These are phyloP conservation scores for Agroathelia rolfsii DNA, from an alignment of 1,284 basidiomycete genomes.

Conservation along the genomic window DNA sequence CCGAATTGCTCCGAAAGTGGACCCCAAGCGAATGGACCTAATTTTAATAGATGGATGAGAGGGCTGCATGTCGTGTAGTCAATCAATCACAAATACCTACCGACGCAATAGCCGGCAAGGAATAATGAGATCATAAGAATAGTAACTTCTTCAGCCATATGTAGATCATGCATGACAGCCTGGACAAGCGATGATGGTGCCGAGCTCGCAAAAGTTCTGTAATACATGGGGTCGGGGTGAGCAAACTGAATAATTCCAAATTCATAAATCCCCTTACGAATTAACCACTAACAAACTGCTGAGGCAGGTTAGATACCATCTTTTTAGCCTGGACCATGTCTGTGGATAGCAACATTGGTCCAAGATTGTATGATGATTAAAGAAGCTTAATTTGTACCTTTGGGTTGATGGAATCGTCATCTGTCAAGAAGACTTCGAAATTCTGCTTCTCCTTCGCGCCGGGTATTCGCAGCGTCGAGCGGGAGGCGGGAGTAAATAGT, in stretches of 20 bases:
- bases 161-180: conserved; percentile 39
- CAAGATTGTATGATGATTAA: not conserved
- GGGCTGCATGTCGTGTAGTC: too few relatives aligned
- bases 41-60: conserved; percentile 3
- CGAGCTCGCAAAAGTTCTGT: conserved; percentile 50
- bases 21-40: conserved; percentile 53
- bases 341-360: conserved; percentile 11
- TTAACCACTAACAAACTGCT: conserved; percentile 60
- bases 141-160: conserved; percentile 43
- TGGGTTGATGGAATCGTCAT: conserved; percentile 25
- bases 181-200: conserved; percentile 41
- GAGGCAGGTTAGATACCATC: conserved; percentile 46
- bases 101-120: conserved; percentile 47
- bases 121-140: conserved; percentile 42
- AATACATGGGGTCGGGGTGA: conserved; percentile 10
- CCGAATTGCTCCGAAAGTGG: conserved; percentile 52
- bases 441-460: conserved; percentile 5
- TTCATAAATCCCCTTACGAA: conserved; percentile 28
- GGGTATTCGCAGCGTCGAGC: conserved; percentile 2
- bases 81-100: too few relatives aligned
- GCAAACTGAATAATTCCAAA: conserved; percentile 1
- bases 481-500: too few relatives aligned
- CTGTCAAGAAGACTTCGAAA: conserved; percentile 24
- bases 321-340: conserved; percentile 28
- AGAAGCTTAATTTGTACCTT: conserved; percentile 15